A percentile compares a stretch with the other conserved stretches of the same genome.
Evolutionary conservation across 2,329 filamentous ascomycete genomes (phyloP).

Genomic region (Pleoardoris graminearum): DNA sequence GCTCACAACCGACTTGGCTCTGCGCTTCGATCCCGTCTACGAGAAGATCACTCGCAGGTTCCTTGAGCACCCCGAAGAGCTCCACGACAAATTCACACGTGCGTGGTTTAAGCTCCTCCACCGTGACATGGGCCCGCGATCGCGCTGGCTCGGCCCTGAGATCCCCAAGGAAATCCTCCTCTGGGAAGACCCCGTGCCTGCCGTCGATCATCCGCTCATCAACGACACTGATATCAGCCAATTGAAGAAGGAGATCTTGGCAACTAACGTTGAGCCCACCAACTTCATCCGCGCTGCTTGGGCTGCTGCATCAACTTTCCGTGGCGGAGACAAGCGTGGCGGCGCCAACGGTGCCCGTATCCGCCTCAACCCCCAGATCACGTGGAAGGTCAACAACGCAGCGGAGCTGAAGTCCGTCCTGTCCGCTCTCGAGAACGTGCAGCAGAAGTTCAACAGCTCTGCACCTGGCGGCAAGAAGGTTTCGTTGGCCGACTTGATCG

Average conservation of each 20-base stretch:
- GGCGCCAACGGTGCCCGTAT: slow-evolving; percentile 81
- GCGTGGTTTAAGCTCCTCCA: slow-evolving; percentile 86
- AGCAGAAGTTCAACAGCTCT: slow-evolving; percentile 66
- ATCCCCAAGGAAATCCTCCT: slow-evolving; percentile 68
- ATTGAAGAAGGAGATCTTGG: slow-evolving; percentile 71
- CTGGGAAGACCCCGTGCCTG: slow-evolving; percentile 76
- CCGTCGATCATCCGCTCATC: slow-evolving; percentile 60
- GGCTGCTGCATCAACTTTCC: slow-evolving; percentile 44
- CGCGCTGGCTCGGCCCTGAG: slow-evolving; percentile 75
- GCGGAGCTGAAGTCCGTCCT: slow-evolving; percentile 66
- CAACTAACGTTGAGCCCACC: slow-evolving; percentile 61
- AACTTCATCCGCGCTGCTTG: slow-evolving; percentile 61
- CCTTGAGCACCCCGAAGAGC: slow-evolving; percentile 68
- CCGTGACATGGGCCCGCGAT: slow-evolving; percentile 74
- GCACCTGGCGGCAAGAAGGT: slow-evolving; percentile 66
- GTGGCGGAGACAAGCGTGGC: slow-evolving; percentile 75
- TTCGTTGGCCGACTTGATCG: slow-evolving; percentile 77
- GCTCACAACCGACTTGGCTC: slow-evolving; percentile 74
- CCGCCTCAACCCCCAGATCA: slow-evolving; percentile 70
- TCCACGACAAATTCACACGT: slow-evolving; percentile 69
- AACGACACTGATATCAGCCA: slow-evolving; percentile 64
- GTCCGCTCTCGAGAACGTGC: slow-evolving; percentile 63
- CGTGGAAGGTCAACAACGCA: slow-evolving; percentile 77
- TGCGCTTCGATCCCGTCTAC: slow-evolving; percentile 72
- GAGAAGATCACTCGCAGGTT: slow-evolving; percentile 76